A percentile compares a stretch with the other conserved stretches of the same genome.
These are phyloP conservation scores for Lasiodiplodia sp. DNA, from an alignment of 2,329 filamentous ascomycete species.

Conservation along the genomic window DNA sequence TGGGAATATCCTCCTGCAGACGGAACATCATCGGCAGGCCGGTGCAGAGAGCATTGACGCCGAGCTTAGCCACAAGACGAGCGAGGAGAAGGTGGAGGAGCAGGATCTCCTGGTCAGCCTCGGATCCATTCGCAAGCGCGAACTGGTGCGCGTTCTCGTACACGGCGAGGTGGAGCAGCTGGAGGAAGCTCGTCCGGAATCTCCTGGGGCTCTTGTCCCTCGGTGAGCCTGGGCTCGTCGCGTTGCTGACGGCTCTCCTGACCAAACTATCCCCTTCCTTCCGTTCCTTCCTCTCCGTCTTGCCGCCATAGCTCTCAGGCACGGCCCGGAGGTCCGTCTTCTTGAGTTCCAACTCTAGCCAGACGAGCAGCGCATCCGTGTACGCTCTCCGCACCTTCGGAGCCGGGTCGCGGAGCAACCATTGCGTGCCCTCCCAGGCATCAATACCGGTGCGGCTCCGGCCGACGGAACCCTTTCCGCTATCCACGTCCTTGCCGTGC, in stretches of 20 bases:
- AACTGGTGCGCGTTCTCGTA: slow-evolving; percentile 85
- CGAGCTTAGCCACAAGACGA: slow-evolving; percentile 76
- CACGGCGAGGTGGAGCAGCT: slow-evolving; percentile 83
- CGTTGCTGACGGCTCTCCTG: slow-evolving; percentile 26
- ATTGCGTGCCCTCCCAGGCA: slow-evolving; percentile 96
- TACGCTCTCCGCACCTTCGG: slow-evolving; percentile 84
- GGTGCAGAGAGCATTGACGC: slow-evolving; percentile 79
- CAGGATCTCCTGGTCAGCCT: slow-evolving; percentile 68
- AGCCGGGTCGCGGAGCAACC: slow-evolving; percentile 83
- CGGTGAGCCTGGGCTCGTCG: slow-evolving; percentile 6
- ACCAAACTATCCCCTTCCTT: slow-evolving; percentile 54
- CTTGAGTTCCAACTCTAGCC: slow-evolving; percentile 83
- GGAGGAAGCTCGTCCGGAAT: slow-evolving; percentile 74
- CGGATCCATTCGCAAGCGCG: slow-evolving; percentile 53
- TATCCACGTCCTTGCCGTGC: slow-evolving; percentile 57
- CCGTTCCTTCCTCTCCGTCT: slow-evolving; percentile 52
- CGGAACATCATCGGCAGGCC: slow-evolving; percentile 89
- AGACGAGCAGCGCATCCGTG: slow-evolving; percentile 80
- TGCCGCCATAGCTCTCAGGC: slow-evolving; percentile 59
- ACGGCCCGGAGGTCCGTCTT: slow-evolving; percentile 67
- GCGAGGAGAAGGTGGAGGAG: slow-evolving; percentile 79
- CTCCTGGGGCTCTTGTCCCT: slow-evolving; percentile 46
- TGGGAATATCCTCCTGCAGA: slow-evolving; percentile 80
- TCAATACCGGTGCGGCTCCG: slow-evolving; percentile 79
- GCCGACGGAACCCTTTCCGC: slow-evolving; percentile 62